phyloP scores from a whole-genome alignment of 176 grass and related monocot genomes.

The bread wheat (Triticum aestivum) region DNA sequence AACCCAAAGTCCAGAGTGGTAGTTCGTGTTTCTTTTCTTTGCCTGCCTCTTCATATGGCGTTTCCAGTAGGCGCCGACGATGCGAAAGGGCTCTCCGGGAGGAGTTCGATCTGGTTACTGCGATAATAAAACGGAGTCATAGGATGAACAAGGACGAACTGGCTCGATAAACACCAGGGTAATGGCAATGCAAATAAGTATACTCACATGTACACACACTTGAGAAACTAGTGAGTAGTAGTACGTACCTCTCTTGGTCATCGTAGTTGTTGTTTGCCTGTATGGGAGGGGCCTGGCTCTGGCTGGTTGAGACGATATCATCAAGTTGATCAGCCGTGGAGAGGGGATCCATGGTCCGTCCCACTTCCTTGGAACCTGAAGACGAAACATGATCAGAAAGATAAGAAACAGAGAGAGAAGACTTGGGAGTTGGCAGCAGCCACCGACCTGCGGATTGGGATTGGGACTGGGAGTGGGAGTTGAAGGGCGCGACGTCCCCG shows the following conservation, averaged over 20 bases:
- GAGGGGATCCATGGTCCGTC: slow-evolving; percentile 8
- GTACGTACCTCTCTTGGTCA: slow-evolving; percentile 45
- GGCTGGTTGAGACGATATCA: slow-evolving; percentile 30
- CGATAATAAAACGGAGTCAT: slow-evolving; percentile 1
- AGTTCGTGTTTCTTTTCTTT: not conserved
- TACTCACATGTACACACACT: not conserved
- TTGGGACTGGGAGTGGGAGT: not conserved
- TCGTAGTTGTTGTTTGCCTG: slow-evolving; percentile 24
- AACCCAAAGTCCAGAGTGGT: not conserved
- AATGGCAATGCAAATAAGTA: not conserved
- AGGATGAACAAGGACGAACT: not conserved
- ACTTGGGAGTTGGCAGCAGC: not conserved
- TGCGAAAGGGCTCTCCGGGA: slow-evolving; percentile 64
- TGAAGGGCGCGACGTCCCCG: slow-evolving; percentile 28
- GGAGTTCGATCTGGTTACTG: slow-evolving; percentile 64
- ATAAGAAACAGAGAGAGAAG: not conserved
- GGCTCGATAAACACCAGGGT: not conserved
- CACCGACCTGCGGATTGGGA: slow-evolving; percentile 10
- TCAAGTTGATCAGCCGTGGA: slow-evolving; percentile 5
- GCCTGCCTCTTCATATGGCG: slow-evolving; percentile 28
- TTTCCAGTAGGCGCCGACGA: slow-evolving; percentile 27
- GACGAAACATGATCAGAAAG: not conserved
- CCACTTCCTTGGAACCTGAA: slow-evolving; percentile 35
- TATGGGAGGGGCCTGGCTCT: slow-evolving; percentile 30
- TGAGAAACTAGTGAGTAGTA: not conserved